Conservation (phyloP, 495 filamentous ascomycete species). For the Penicillium manginii region DNA sequence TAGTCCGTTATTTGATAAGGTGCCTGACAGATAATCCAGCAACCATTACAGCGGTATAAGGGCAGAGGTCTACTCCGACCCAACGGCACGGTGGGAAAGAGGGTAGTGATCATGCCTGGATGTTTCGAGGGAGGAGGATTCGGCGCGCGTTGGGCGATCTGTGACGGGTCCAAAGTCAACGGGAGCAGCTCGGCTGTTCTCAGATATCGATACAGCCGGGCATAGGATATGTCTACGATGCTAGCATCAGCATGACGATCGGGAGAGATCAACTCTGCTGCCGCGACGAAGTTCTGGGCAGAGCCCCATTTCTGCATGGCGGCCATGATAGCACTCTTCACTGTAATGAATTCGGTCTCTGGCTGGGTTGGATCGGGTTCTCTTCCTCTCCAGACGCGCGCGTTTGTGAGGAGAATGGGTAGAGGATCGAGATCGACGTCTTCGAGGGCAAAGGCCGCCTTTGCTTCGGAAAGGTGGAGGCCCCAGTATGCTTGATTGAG, state of each 20-base stretch:
- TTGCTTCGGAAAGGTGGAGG: background rate
- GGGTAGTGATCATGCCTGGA: background rate
- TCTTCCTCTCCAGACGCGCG: background rate
- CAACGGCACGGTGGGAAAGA: background rate
- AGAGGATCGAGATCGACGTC: background rate
- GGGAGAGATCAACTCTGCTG: background rate
- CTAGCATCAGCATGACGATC: background rate
- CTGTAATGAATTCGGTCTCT: background rate
- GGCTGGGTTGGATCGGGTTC: background rate
- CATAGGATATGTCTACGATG: background rate
- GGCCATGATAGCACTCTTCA: background rate
- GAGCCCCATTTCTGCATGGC: background rate
- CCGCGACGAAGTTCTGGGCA: background rate
- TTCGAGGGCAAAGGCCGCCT: background rate
- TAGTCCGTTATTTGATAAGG: background rate
- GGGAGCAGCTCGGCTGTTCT: background rate
- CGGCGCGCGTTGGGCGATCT: background rate
- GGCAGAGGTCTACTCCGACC: background rate
- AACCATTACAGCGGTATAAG: background rate
- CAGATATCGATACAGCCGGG: background rate
- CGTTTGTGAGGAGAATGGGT: background rate
- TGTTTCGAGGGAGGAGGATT: background rate
- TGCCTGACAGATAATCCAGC: background rate
- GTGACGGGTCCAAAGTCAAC: background rate
- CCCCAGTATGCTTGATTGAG: slow-evolving; percentile 11